These are phyloP conservation scores for Ceratocystiopsis minuta DNA, from an alignment of 2,329 filamentous ascomycete species.

Conservation along the genomic window DNA sequence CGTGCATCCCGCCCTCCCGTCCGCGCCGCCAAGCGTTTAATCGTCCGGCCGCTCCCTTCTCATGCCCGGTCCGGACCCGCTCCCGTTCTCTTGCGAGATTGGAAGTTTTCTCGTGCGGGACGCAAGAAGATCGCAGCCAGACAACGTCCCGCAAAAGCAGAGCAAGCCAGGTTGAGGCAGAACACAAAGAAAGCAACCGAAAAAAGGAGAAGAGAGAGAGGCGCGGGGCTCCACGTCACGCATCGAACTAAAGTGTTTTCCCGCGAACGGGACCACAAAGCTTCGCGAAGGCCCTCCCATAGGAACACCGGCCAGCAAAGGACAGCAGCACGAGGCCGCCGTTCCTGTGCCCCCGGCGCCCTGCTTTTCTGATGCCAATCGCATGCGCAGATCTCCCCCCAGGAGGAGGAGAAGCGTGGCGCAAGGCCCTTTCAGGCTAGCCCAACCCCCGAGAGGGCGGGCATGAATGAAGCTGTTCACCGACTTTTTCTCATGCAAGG, in stretches of 20 bases:
- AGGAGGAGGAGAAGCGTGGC: slow-evolving; percentile 3
- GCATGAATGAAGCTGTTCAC: slow-evolving; percentile 11
- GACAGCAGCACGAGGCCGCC: neutral
- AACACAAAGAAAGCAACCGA: neutral
- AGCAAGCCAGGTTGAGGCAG: neutral
- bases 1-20: neutral
- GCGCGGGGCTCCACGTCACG: slow-evolving; percentile 9
- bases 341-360: slow-evolving; percentile 1
- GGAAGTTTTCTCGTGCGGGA: neutral
- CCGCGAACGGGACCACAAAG: slow-evolving; percentile 7
- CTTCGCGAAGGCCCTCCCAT: slow-evolving; percentile 12
- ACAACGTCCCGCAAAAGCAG: neutral
- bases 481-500: slow-evolving; percentile 12
- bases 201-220: neutral
- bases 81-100: neutral
- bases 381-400: slow-evolving; percentile 5
- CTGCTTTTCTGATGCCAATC: slow-evolving; percentile 13
- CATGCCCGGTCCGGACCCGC: neutral
- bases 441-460: neutral
- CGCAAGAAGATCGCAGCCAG: neutral
- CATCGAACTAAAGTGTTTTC: slow-evolving; percentile 12
- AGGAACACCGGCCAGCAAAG: slow-evolving; percentile 1
- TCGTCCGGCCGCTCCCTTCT: too few species aligned
- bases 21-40: neutral
- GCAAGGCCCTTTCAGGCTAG: slow-evolving; percentile 11